Evolutionary conservation across 1,139 yeast genomes (phyloP).

Genomic region (Scheffersomyces stambukii): DNA sequence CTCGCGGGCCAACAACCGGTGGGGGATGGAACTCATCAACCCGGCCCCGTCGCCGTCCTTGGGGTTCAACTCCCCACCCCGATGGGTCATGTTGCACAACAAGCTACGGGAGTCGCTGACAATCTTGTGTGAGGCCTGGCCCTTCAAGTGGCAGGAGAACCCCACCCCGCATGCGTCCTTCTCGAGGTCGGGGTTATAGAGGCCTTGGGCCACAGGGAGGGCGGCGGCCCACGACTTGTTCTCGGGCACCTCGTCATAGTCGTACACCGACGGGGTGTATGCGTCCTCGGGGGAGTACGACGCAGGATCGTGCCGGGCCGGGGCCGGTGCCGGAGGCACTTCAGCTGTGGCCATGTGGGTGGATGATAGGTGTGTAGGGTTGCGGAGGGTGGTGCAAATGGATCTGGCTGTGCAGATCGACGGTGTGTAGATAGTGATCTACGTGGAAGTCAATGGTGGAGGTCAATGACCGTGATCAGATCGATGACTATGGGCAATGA

Average conservation of each 20-base stretch:
- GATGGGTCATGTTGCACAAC: conserved; percentile 95
- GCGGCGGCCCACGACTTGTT: conserved; percentile 91
- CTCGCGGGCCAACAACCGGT: conserved; percentile 79
- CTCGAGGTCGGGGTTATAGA: conserved; percentile 90
- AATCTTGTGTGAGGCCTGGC: conserved; percentile 81
- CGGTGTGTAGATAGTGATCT: no score
- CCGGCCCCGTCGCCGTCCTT: conserved; percentile 99
- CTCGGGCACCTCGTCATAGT: conserved; percentile 71
- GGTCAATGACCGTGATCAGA: no score
- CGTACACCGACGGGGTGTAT: no score
- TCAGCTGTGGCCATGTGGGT: no score
- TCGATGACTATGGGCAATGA: no score
- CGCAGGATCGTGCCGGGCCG: no score
- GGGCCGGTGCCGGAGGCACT: no score
- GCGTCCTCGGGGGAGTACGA: no score
- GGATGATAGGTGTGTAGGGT: no score
- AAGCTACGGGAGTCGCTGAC: conserved; percentile 85
- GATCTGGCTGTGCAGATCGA: no score
- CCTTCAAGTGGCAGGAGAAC: conserved; percentile 92
- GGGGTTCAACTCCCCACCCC: conserved; percentile 97
- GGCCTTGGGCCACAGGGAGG: conserved; percentile 81
- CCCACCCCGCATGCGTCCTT: conserved; percentile 99
- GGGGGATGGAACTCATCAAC: conserved; percentile 89
- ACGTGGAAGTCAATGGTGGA: no score
- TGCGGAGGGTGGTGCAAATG: no score